A percentile compares a stretch with the other conserved stretches of the same genome.
Evolutionary conservation across 495 filamentous ascomycete genomes (phyloP).

Genomic region (Podospora fimiseda): DNA sequence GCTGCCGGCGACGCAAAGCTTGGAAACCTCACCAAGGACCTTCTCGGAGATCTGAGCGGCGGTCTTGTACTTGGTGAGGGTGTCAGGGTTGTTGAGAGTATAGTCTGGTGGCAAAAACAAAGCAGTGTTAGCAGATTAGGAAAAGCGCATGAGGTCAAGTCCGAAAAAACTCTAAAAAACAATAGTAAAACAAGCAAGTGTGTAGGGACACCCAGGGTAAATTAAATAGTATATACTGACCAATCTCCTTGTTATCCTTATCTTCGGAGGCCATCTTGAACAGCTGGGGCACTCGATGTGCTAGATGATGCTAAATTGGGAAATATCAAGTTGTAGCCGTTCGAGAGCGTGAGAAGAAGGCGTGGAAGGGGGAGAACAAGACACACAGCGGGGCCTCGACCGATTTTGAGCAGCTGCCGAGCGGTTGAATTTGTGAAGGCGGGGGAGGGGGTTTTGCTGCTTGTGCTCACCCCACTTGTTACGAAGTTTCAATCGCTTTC

Average conservation of each 20-base stretch:
- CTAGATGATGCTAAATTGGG: slow-evolving; percentile 1
- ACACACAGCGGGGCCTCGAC: slow-evolving; percentile 14
- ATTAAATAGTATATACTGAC: slow-evolving; percentile 36
- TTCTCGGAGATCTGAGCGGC: slow-evolving; percentile 91
- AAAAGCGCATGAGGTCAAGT: background rate
- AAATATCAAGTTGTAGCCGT: slow-evolving; percentile 1
- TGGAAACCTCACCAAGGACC: slow-evolving; percentile 77
- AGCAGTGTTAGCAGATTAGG: background rate
- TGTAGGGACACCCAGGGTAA: background rate
- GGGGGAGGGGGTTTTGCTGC: slow-evolving; percentile 30
- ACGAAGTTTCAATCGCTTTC: background rate
- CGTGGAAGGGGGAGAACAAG: slow-evolving; percentile 11
- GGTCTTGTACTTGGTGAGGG: slow-evolving; percentile 97
- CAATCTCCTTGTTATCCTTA: slow-evolving; percentile 36
- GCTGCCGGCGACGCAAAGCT: slow-evolving; percentile 76
- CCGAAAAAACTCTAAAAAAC: background rate
- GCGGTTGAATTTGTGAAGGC: slow-evolving; percentile 35
- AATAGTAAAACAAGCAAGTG: too few species aligned
- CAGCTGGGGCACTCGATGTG: slow-evolving; percentile 6
- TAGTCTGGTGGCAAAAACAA: slow-evolving; percentile 61
- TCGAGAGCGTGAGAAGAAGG: slow-evolving; percentile 6
- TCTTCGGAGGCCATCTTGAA: slow-evolving; percentile 31
- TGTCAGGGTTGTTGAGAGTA: slow-evolving; percentile 91
- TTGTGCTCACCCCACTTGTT: slow-evolving; percentile 15
- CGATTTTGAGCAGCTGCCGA: slow-evolving; percentile 25